Evolutionary conservation across 2,329 filamentous ascomycete genomes (phyloP).

Genomic region (Mariannaea elegans): DNA sequence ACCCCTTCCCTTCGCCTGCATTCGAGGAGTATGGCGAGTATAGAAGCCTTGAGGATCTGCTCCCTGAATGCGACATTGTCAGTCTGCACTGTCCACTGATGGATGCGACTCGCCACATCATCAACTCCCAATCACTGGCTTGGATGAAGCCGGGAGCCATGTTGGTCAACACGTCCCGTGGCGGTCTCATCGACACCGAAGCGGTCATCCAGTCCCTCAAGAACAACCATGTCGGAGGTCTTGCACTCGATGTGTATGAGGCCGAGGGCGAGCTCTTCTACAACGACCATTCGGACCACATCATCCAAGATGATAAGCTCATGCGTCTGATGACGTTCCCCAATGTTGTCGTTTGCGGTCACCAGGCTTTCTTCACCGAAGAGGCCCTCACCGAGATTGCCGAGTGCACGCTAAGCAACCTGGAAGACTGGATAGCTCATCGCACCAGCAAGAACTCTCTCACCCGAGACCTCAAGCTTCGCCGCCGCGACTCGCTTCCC

Average conservation of each 20-base stretch:
- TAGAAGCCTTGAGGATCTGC: slow-evolving; percentile 61
- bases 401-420: slow-evolving; percentile 65
- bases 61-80: slow-evolving; percentile 67
- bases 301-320: slow-evolving; percentile 72
- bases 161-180: slow-evolving; percentile 74
- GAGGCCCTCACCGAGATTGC: slow-evolving; percentile 73
- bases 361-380: slow-evolving; percentile 75
- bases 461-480: slow-evolving; percentile 40
- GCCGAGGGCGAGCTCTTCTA: slow-evolving; percentile 71
- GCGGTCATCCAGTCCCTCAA: slow-evolving; percentile 70
- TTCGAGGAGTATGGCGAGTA: slow-evolving; percentile 62
- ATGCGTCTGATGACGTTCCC: slow-evolving; percentile 74
- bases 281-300: slow-evolving; percentile 69
- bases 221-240: slow-evolving; percentile 64
- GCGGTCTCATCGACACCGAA: slow-evolving; percentile 68
- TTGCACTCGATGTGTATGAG: slow-evolving; percentile 76
- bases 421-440: slow-evolving; percentile 54
- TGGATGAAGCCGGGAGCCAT: slow-evolving; percentile 68
- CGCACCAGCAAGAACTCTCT: slow-evolving; percentile 46
- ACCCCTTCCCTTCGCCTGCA: slow-evolving; percentile 61
- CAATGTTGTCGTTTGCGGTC: slow-evolving; percentile 72
- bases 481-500: slow-evolving; percentile 41
- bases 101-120: slow-evolving; percentile 66
- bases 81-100: slow-evolving; percentile 74
- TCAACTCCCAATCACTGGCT: slow-evolving; percentile 62